Base-by-base conservation (phyloP, 345 rosid species). In the Aquilaria sinensis region DNA sequence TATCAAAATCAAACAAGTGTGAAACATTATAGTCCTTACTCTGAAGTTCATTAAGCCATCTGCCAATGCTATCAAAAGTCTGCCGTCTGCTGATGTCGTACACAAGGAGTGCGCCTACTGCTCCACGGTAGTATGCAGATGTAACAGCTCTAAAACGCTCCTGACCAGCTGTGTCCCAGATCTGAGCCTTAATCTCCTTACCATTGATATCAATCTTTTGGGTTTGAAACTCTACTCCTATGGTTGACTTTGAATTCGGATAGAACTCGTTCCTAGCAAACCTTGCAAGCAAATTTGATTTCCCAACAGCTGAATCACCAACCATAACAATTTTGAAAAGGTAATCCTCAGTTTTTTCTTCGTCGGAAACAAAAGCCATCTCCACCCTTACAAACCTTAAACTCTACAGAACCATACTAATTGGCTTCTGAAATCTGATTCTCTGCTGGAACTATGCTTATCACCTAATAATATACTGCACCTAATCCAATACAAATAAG, bases 121-220 rank as follows among this genome's bases (percentile, higher is more conserved):
- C 97, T 67, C 98, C 98, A 61, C 98, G 74, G 74, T 93, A 93
- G 66, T 93, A 93, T 9, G 98, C 97, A 63, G 97, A 90, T 50
- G 97, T 93, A 55, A 93, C 97, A 57, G 98, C 98, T 70, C 98
- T 85, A 68, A 93, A 90, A 61, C 98, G 92, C 72, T 93, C 97
- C 81, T 93, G 98, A 70, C 98, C 98, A 7, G 98, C 98, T 34
- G 97, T 93, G 72, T 93, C 98, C 98, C 98, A 93, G 70, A 93
- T 90, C 77, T 93, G 98, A 4, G 97, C 97, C 75, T 93, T 90
- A 74, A 90, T 65, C 81, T 90, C 98, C 75, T 88, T 93, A 1
- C 96, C 97, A 7, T 86, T 84, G 31, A 93, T 90, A 78, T 78
- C 88, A 72, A 93, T 72, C 81, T 90, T 93, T 61, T 90, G 98